Evolutionary conservation across 2,329 filamentous ascomycete genomes (phyloP).

Genomic region (Aspergillus sp.): DNA sequence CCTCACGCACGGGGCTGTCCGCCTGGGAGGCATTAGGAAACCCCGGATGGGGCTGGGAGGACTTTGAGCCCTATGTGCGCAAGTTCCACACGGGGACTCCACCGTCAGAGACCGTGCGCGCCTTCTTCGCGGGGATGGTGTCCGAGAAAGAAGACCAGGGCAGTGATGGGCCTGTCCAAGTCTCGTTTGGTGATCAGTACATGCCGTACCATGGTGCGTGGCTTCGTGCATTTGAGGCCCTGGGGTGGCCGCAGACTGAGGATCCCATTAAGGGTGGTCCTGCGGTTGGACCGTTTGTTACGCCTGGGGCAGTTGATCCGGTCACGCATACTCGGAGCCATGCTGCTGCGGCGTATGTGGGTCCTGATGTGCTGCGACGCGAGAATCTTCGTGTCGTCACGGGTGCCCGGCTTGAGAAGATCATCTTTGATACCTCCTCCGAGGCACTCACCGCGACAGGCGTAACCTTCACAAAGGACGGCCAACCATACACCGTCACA

Average conservation of each 20-base stretch:
- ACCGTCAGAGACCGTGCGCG: constrained; percentile 13
- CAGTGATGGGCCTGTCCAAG: constrained; percentile 25
- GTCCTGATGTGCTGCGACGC: constrained; percentile 38
- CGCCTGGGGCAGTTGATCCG: constrained; percentile 22
- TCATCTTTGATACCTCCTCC: constrained; percentile 42
- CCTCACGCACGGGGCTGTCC: constrained; percentile 45
- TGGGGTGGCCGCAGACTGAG: constrained; percentile 22
- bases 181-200: constrained; percentile 25
- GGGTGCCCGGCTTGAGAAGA: constrained; percentile 50
- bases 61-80: constrained; percentile 55
- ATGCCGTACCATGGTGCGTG: constrained; percentile 24
- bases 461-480: constrained; percentile 27
- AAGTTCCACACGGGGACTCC: constrained; percentile 43
- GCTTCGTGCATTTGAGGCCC: constrained; percentile 20
- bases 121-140: neutral
- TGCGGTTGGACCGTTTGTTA: constrained; percentile 20
- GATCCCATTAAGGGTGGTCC: constrained; percentile 22
- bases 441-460: constrained; percentile 22
- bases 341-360: constrained; percentile 23
- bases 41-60: constrained; percentile 50
- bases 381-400: constrained; percentile 54
- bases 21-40: constrained; percentile 53
- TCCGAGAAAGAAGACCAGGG: constrained; percentile 32
- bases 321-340: constrained; percentile 21
- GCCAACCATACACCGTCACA: constrained; percentile 29